Conservation (phyloP, 805 yeast genomes). For the Allodekkera sacchari region DNA sequence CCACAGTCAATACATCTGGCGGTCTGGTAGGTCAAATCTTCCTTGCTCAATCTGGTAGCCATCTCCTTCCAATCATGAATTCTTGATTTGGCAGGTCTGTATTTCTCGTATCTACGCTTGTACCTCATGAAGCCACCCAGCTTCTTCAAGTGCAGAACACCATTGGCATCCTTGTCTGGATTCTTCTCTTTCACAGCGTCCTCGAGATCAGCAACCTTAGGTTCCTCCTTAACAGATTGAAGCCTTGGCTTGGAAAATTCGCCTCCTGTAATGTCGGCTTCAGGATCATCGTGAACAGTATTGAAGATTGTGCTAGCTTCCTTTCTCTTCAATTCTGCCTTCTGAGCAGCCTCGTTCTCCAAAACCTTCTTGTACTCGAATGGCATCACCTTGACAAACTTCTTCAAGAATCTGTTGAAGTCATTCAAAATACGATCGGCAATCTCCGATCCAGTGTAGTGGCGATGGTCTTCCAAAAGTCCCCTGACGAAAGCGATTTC, state of each 20-base stretch:
- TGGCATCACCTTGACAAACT: constrained; percentile 91
- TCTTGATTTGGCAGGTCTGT: constrained; percentile 70
- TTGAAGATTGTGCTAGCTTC: constrained; percentile 60
- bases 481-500: constrained; percentile 94
- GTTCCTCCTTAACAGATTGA: constrained; percentile 43
- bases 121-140: constrained; percentile 90
- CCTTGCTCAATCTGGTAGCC: constrained; percentile 70
- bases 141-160: constrained; percentile 52
- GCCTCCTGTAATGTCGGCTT: constrained; percentile 82
- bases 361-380: constrained; percentile 84
- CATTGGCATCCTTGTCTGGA: constrained; percentile 33
- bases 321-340: constrained; percentile 55
- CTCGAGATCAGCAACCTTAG: constrained; percentile 81
- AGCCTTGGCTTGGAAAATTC: constrained; percentile 56
- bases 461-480: constrained; percentile 89
- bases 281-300: constrained; percentile 74
- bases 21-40: constrained; percentile 83
- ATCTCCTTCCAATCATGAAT: constrained; percentile 90
- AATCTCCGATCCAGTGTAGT: constrained; percentile 86
- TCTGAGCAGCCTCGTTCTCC: constrained; percentile 61
- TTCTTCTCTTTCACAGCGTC: constrained; percentile 65
- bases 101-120: constrained; percentile 78
- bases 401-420: constrained; percentile 80
- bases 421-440: constrained; percentile 77
- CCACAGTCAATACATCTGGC: constrained; percentile 99